Evolutionary conservation across 495 filamentous ascomycete genomes (phyloP).

Genomic region (Pseudotulostoma volvatum): DNA sequence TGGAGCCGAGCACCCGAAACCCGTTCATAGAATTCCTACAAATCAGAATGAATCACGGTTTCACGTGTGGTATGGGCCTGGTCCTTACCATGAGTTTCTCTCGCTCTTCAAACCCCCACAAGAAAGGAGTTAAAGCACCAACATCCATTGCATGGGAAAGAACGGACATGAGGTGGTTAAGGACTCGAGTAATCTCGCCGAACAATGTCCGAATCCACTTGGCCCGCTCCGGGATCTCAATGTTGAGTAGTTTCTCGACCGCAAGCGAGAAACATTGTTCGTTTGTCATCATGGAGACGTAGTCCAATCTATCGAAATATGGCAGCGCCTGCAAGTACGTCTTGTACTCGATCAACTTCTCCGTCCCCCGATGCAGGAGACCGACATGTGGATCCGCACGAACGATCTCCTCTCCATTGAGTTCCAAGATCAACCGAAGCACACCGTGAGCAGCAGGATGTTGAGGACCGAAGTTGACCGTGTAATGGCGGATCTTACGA

Average conservation of each 20-base stretch:
- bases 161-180: slow-evolving; percentile 98
- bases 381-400: slow-evolving; percentile 95
- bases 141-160: slow-evolving; percentile 99
- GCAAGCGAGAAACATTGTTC: slow-evolving; percentile 94
- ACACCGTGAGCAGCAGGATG: slow-evolving; percentile 98
- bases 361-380: slow-evolving; percentile 87
- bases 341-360: slow-evolving; percentile 99
- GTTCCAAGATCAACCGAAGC: slow-evolving; percentile 89
- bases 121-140: slow-evolving; percentile 90
- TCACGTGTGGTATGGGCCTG: background rate
- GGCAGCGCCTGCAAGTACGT: slow-evolving; percentile 96
- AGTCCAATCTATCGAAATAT: slow-evolving; percentile 97
- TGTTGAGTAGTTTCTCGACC: slow-evolving; percentile 94
- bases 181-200: slow-evolving; percentile 82
- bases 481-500: slow-evolving; percentile 95
- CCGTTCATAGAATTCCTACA: slow-evolving; percentile 97
- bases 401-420: slow-evolving; percentile 96
- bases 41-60: slow-evolving; percentile 3
- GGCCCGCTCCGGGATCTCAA: slow-evolving; percentile 88
- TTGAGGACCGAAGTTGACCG: slow-evolving; percentile 98
- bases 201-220: slow-evolving; percentile 97
- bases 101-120: slow-evolving; percentile 99
- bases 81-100: slow-evolving; percentile 90
- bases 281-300: slow-evolving; percentile 99
- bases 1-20: slow-evolving; percentile 97